A percentile compares a stretch with the other conserved stretches of the same genome.
Evolutionary conservation across 2,329 filamentous ascomycete genomes (phyloP).

Genomic region (Aspergillus eucalypticola): DNA sequence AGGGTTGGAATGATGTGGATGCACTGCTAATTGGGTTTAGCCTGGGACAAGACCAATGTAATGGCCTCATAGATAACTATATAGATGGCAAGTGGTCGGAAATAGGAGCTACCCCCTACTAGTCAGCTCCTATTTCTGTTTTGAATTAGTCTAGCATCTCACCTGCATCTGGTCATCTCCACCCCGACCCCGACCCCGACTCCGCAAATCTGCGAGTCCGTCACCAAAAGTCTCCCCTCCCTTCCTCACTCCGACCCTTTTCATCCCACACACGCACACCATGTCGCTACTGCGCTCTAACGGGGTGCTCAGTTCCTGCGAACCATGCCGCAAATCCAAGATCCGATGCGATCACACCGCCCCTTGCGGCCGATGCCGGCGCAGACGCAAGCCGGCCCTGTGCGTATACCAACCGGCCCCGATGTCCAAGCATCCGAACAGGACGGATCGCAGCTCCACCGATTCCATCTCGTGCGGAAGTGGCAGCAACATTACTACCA

Average conservation of each 20-base stretch:
- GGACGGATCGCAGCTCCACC: background rate
- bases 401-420: background rate
- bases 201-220: background rate
- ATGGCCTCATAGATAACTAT: background rate
- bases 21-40: background rate
- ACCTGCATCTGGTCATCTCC: background rate
- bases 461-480: background rate
- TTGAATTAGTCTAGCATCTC: background rate
- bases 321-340: background rate
- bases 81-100: background rate
- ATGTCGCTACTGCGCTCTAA: background rate
- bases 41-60: background rate
- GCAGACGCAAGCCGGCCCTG: background rate
- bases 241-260: background rate
- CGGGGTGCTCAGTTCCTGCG: background rate
- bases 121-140: background rate
- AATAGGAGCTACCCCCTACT: too few relatives aligned
- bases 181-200: background rate
- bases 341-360: background rate
- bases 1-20: background rate
- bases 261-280: background rate
- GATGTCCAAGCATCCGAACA: conserved; percentile 1
- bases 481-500: background rate
- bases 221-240: background rate
- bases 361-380: background rate